Evolutionary conservation across 805 yeast genomes (phyloP).

Genomic region (Kluyveromyces starmeri): DNA sequence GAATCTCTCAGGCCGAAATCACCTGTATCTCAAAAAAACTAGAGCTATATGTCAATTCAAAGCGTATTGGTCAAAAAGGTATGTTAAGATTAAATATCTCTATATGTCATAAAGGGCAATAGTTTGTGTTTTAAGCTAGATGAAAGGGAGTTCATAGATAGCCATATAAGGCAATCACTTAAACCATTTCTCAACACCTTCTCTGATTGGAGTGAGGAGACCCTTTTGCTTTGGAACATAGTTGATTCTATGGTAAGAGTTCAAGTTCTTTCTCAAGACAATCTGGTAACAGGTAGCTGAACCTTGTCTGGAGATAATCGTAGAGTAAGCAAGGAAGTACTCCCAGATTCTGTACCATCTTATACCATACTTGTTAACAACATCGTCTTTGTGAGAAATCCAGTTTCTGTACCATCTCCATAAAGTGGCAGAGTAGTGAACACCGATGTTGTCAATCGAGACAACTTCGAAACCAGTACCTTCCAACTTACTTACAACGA

Average conservation of each 20-base stretch:
- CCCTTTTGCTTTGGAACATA: slow-evolving; percentile 76
- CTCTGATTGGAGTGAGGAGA: slow-evolving; percentile 46
- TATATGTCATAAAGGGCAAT: too few relatives aligned
- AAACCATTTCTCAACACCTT: slow-evolving; percentile 48
- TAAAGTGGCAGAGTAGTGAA: slow-evolving; percentile 82
- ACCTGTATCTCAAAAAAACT: slow-evolving; percentile 36
- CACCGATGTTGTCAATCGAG: slow-evolving; percentile 81
- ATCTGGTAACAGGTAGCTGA: slow-evolving; percentile 89
- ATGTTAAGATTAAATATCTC: too few relatives aligned
- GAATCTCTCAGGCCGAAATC: slow-evolving; percentile 79
- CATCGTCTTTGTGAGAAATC: slow-evolving; percentile 73
- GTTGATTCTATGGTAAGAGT: slow-evolving; percentile 74
- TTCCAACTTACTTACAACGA: slow-evolving; percentile 68
- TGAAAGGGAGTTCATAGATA: not conserved
- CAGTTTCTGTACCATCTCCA: slow-evolving; percentile 96
- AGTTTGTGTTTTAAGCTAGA: not conserved
- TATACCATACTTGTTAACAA: slow-evolving; percentile 69
- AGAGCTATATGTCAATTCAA: not conserved
- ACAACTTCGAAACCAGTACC: slow-evolving; percentile 81
- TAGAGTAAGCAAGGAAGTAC: slow-evolving; percentile 73
- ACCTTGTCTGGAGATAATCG: slow-evolving; percentile 86
- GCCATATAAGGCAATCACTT: slow-evolving; percentile 22
- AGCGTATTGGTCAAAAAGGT: too few relatives aligned
- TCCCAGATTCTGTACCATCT: slow-evolving; percentile 95
- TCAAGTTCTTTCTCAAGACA: slow-evolving; percentile 81